These are phyloP conservation scores for Candida sphagnicola DNA, from an alignment of 805 yeast genomes.

Conservation along the genomic window DNA sequence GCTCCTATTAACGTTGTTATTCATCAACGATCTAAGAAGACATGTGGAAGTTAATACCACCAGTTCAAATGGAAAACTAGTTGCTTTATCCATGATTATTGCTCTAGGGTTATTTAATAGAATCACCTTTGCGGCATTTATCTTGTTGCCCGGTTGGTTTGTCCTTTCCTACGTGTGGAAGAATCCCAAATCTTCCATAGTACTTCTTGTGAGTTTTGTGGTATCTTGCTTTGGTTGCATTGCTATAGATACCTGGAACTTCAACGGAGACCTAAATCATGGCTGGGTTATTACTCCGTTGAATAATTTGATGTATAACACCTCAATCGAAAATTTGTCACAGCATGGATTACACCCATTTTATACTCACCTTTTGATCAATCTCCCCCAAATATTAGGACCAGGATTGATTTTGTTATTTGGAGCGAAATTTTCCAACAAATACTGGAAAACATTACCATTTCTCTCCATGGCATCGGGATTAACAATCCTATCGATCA, in stretches of 20 bases:
- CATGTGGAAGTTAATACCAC: constrained; percentile 8
- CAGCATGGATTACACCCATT: constrained; percentile 81
- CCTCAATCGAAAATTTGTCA: constrained; percentile 53
- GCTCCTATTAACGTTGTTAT: constrained; percentile 45
- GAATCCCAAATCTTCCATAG: constrained; percentile 21
- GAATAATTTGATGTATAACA: constrained; percentile 74
- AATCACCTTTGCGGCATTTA: constrained; percentile 74
- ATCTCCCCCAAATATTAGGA: constrained; percentile 78
- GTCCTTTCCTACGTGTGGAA: constrained; percentile 40
- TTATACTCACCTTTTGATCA: constrained; percentile 69
- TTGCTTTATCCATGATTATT: constrained; percentile 20
- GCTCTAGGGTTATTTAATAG: constrained; percentile 80
- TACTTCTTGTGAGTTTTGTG: constrained; percentile 30
- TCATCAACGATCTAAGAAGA: constrained; percentile 42
- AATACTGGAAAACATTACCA: constrained; percentile 49
- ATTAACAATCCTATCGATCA: constrained; percentile 52
- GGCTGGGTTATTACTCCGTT: constrained; percentile 59
- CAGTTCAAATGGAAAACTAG: constrained; percentile 5
- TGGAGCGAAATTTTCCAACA: constrained; percentile 24
- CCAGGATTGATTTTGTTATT: constrained; percentile 57
- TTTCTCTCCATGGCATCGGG: constrained; percentile 63
- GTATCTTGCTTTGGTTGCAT: constrained; percentile 17
- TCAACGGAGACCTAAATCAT: constrained; percentile 11
- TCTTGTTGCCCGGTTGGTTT: constrained; percentile 57
- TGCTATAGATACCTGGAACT: constrained; percentile 52